Evolutionary conservation across 2,329 filamentous ascomycete species (phyloP), one percentile per base, ranked within the genome.

Genomic region (Nothophaeocryptopus gaeumannii): DNA sequence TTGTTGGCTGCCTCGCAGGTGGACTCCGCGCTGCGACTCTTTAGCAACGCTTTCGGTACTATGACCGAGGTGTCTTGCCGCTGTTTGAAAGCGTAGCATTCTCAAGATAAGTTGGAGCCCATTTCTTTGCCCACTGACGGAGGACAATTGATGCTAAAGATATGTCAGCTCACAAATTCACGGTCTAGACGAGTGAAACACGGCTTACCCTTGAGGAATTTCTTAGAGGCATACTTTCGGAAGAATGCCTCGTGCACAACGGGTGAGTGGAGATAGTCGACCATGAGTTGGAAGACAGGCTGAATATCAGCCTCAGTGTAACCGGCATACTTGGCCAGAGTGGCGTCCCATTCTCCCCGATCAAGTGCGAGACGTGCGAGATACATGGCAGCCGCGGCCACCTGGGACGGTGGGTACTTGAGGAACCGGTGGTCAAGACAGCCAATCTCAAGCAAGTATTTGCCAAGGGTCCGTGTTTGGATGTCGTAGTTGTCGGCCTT

Each of bases 401-500:
- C 80, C 61, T 92, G 89, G 68, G 91, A 96, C 33, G 93, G 90
- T 32, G 86, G 86, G 70, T 88, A 95, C 53, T 81, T 75, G 79
- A 99, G 87, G 75, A 99, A 96, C 54, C 91, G 86, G 70, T 97
- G 89, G 66, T 99, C 93, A 26, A 99, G 79, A 58, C 96, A 83
- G 70, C 89, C 93, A 66, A 99, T 96, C 76, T 99, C 93, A 76
- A 96, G 89, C 40, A 99, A 79, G 71, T 97, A 99, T 76, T 99
- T 99, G 71, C 89, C 93, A 53, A 99, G 82, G 39, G 93, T 99
- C 64, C 93, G 88, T 54, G 91, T 96, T 71, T 96, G 89, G 65
- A 97, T 96, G 72, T 99, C 92, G 74, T 99, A 99, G 78, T 95
- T 93, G 75, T 99, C 95, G 66, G 93, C 95, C 79, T 99, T 99